These are phyloP conservation scores for Nemania sp. DNA, from an alignment of 2,329 filamentous ascomycete genomes.

Conservation along the genomic window DNA sequence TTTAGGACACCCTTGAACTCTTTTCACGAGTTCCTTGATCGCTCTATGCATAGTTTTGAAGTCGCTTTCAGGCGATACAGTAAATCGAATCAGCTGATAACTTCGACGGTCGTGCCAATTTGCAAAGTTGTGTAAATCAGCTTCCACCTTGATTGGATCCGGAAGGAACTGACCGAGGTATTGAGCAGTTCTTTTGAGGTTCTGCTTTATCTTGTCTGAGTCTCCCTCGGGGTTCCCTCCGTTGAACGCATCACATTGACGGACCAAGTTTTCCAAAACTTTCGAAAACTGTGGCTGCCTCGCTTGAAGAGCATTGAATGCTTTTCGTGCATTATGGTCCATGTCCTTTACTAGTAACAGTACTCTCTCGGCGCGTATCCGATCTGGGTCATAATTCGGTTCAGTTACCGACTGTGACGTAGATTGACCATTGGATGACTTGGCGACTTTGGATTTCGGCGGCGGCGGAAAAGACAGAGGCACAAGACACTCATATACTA, in stretches of 20 bases:
- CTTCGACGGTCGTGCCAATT: conserved; percentile 87
- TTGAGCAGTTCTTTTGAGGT: conserved; percentile 73
- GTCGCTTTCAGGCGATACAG: conserved; percentile 83
- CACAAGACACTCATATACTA: conserved; percentile 85
- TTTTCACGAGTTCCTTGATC: conserved; percentile 85
- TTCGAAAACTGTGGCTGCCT: conserved; percentile 76
- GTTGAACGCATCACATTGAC: conserved; percentile 87
- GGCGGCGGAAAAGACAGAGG: conserved; percentile 84
- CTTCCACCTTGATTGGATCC: conserved; percentile 70
- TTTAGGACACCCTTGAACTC: conserved; percentile 70
- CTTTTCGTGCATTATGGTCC: conserved; percentile 77
- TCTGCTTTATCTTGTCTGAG: conserved; percentile 69
- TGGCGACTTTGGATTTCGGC: conserved; percentile 63
- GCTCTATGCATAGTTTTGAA: conserved; percentile 90
- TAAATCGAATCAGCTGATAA: conserved; percentile 87
- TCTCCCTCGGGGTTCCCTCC: conserved; percentile 80
- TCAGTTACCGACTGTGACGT: conserved; percentile 55
- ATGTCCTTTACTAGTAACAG: conserved; percentile 80
- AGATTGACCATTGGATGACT: conserved; percentile 62
- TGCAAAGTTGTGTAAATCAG: conserved; percentile 87
- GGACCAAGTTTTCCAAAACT: conserved; percentile 75
- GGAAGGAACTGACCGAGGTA: conserved; percentile 77
- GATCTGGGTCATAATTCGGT: conserved; percentile 66
- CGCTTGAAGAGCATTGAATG: conserved; percentile 84
- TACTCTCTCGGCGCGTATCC: conserved; percentile 81